A percentile compares a stretch with the other conserved stretches of the same genome.
These are phyloP conservation scores for Carex pumila DNA, from an alignment of 176 grass and related monocot species.

Conservation along the genomic window DNA sequence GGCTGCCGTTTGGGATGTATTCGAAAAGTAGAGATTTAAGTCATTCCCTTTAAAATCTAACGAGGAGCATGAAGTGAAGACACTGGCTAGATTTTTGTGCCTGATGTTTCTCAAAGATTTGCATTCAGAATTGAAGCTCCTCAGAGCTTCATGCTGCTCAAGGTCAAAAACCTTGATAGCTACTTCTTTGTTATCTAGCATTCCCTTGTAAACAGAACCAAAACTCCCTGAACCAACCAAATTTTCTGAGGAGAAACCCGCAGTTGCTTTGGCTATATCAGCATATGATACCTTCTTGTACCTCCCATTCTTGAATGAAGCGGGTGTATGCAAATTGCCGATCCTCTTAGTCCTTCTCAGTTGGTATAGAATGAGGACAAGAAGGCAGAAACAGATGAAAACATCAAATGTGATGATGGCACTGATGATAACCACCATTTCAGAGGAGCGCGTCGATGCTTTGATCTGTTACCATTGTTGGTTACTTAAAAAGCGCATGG, in stretches of 20 bases:
- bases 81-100: slow-evolving; percentile 38
- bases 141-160: slow-evolving; percentile 15
- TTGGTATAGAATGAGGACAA: not conserved
- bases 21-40: slow-evolving; percentile 40
- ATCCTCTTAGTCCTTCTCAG: not conserved
- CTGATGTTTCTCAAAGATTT: slow-evolving; percentile 36
- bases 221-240: slow-evolving; percentile 29
- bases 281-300: slow-evolving; percentile 23
- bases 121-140: slow-evolving; percentile 38
- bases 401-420: not conserved
- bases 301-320: not conserved
- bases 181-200: not conserved
- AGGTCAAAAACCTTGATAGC: slow-evolving; percentile 49
- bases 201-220: slow-evolving; percentile 42
- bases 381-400: not conserved
- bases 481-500: not conserved
- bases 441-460: too few relatives aligned
- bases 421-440: too few relatives aligned
- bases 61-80: slow-evolving; percentile 33
- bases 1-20: slow-evolving; percentile 31
- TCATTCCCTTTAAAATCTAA: slow-evolving; percentile 25
- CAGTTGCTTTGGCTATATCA: slow-evolving; percentile 32
- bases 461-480: too few relatives aligned
- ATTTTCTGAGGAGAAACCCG: slow-evolving; percentile 29
- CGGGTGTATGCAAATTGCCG: not conserved